A percentile compares a stretch with the other conserved stretches of the same genome.
Evolutionary conservation across 495 filamentous ascomycete genomes (phyloP).

Genomic region (Trichoderma gamsii): DNA sequence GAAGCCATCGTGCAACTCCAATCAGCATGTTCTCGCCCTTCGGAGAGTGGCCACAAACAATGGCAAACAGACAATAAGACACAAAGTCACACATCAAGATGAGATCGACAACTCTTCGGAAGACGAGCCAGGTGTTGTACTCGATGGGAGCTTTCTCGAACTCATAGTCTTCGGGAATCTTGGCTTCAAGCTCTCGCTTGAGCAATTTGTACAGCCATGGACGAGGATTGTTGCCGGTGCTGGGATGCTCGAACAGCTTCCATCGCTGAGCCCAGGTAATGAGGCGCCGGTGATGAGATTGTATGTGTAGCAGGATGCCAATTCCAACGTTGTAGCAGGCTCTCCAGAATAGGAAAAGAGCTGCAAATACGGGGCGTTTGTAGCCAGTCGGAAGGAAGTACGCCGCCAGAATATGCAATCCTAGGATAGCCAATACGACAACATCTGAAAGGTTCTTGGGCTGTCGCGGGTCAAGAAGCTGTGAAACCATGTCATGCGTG

Average conservation of each 20-base stretch:
- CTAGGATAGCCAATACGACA: constrained; percentile 75
- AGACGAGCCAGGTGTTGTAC: constrained; percentile 98
- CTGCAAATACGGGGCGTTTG: constrained; percentile 69
- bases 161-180: constrained; percentile 88
- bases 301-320: constrained; percentile 78
- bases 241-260: constrained; percentile 78
- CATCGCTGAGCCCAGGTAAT: constrained; percentile 83
- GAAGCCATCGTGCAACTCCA: constrained; percentile 69
- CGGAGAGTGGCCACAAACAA: constrained; percentile 76
- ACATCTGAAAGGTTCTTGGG: constrained; percentile 90
- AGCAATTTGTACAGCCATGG: constrained; percentile 75
- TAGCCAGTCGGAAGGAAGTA: constrained; percentile 61
- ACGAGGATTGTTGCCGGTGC: constrained; percentile 70
- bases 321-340: constrained; percentile 89
- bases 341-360: constrained; percentile 87
- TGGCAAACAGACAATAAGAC: constrained; percentile 91
- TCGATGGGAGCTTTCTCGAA: constrained; percentile 91
- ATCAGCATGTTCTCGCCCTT: constrained; percentile 61
- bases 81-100: constrained; percentile 98
- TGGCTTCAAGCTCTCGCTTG: constrained; percentile 84
- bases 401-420: constrained; percentile 61
- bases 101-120: constrained; percentile 87
- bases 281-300: constrained; percentile 81
- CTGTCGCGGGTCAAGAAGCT: constrained; percentile 87
- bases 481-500: constrained; percentile 98